Conservation (phyloP, 768 basidiomycete genomes). For the Epithele typhae region DNA sequence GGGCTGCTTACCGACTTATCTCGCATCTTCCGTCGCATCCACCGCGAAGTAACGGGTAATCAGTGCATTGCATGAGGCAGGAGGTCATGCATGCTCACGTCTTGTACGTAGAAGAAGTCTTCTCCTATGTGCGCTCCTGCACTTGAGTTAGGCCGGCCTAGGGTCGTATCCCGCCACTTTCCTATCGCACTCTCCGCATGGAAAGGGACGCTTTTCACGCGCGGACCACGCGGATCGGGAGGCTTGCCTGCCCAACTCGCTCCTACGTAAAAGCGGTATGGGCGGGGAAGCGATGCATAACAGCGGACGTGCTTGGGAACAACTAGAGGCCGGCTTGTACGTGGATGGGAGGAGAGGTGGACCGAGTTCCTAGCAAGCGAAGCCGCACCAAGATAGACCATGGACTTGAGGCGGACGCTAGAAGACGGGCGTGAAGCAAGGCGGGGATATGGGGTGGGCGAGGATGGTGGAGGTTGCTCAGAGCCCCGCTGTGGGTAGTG, state of each 20-base stretch:
- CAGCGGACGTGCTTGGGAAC: conserved; percentile 5
- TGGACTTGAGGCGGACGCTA: too few species aligned
- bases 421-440: too few species aligned
- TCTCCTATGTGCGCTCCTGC: conserved; percentile 45
- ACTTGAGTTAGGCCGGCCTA: conserved; percentile 40
- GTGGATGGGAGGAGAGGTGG: too few species aligned
- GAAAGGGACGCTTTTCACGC: conserved; percentile 45
- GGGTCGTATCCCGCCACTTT: conserved; percentile 63
- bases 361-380: too few species aligned
- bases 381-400: too few species aligned
- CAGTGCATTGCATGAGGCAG: background rate
- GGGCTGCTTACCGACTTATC: conserved; percentile 70
- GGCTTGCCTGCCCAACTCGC: conserved; percentile 79
- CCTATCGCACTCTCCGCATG: conserved; percentile 54
- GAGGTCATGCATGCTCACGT: conserved; percentile 40
- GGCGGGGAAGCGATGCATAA: conserved; percentile 30
- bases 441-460: too few species aligned
- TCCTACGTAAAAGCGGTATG: conserved; percentile 74
- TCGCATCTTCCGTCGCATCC: conserved; percentile 72
- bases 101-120: conserved; percentile 64
- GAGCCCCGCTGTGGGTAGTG: background rate
- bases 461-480: background rate
- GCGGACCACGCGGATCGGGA: conserved; percentile 28
- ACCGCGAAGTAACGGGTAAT: background rate
- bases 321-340: too few species aligned